A percentile compares a stretch with the other conserved stretches of the same genome.
phyloP scores from a whole-genome alignment of 176 grass and related monocot species.

The Ananas comosus region DNA sequence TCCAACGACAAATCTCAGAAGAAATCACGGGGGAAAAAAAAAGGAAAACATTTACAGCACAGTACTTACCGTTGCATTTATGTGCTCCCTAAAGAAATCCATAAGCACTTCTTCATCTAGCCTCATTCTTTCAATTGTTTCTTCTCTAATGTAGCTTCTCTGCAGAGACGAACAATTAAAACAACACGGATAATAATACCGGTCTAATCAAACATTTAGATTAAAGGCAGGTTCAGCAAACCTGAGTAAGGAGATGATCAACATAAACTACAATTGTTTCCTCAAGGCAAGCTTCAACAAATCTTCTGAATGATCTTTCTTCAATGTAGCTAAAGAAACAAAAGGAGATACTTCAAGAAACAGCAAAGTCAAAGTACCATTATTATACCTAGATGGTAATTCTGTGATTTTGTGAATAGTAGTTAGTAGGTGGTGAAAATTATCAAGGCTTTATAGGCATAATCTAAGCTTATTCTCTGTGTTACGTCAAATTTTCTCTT shows the following conservation, averaged over 20 bases:
- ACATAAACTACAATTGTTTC: constrained; percentile 89
- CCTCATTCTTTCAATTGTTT: constrained; percentile 88
- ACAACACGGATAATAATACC: neutral
- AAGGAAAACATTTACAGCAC: neutral
- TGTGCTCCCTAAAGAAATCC: constrained; percentile 93
- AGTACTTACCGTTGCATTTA: constrained; percentile 81
- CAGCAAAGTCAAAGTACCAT: neutral
- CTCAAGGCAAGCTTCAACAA: constrained; percentile 93
- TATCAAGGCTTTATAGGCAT: neutral
- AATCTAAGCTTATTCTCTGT: neutral
- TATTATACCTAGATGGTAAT: neutral
- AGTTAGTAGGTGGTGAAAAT: neutral
- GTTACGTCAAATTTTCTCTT: too few relatives aligned
- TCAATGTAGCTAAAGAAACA: constrained; percentile 69
- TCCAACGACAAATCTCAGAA: neutral
- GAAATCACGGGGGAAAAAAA: neutral
- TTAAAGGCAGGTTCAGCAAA: constrained; percentile 28
- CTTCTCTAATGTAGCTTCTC: constrained; percentile 83
- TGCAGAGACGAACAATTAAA: constrained; percentile 27
- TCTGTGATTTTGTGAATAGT: neutral
- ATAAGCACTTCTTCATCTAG: constrained; percentile 94
- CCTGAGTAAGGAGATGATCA: constrained; percentile 91
- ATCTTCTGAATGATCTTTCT: constrained; percentile 94
- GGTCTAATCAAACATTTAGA: neutral
- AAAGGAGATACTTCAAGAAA: neutral